A percentile compares a stretch with the other conserved stretches of the same genome.
phyloP scores from a whole-genome alignment of 139 green algal genomes.

The Desmodesmus armatus region DNA sequence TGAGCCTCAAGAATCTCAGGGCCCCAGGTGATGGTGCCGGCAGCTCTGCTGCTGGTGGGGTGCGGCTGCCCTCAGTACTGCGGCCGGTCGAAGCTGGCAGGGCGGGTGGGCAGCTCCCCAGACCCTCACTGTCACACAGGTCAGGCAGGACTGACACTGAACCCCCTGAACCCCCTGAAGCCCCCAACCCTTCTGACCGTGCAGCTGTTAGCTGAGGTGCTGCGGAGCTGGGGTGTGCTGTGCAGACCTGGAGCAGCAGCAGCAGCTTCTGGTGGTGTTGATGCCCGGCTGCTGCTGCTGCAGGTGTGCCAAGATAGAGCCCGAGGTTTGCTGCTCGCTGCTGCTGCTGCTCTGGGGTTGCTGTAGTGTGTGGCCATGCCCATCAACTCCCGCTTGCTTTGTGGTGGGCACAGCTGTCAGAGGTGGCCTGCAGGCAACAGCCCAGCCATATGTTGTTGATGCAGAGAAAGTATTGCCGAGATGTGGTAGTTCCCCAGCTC shows the following conservation, averaged over 20 bases:
- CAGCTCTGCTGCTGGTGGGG: too few relatives aligned
- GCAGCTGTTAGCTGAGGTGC: too few relatives aligned
- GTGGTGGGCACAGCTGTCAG: slow-evolving; percentile 64
- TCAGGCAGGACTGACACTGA: too few relatives aligned
- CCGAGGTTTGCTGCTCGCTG: neutral
- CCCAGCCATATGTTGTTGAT: neutral
- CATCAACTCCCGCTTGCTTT: slow-evolving; percentile 65
- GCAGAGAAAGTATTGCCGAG: neutral
- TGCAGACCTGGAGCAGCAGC: neutral
- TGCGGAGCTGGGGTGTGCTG: too few relatives aligned
- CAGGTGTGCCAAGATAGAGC: neutral
- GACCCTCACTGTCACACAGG: too few relatives aligned
- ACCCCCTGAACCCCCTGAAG: too few relatives aligned
- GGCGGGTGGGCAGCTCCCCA: too few relatives aligned
- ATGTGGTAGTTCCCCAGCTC: neutral
- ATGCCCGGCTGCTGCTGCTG: neutral
- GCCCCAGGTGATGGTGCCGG: too few relatives aligned
- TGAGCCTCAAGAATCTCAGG: too few relatives aligned
- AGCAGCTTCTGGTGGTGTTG: neutral
- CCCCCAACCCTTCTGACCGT: too few relatives aligned
- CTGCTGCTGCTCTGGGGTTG: neutral
- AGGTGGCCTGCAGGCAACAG: slow-evolving; percentile 44
- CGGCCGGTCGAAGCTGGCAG: too few relatives aligned
- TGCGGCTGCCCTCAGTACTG: too few relatives aligned
- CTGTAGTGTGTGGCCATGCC: slow-evolving; percentile 47